Percentiles rank a stretch among this genome's conserved stretches.
phyloP scores from a whole-genome alignment of 208 protist genomes.

The Crithidia brevicula region DNA sequence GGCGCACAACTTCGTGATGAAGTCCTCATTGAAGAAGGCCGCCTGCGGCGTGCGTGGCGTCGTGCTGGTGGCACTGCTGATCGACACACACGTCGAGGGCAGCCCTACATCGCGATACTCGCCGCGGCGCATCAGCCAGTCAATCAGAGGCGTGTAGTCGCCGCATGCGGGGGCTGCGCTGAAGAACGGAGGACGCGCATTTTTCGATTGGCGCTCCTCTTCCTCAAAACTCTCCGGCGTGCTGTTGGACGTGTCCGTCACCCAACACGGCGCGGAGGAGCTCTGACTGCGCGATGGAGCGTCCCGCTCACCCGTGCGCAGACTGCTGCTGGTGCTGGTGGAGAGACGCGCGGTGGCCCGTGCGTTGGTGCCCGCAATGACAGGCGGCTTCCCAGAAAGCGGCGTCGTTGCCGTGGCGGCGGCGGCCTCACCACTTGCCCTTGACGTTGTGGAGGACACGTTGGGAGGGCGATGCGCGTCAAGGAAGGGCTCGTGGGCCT shows the following conservation, averaged over 20 bases:
- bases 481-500: slow-evolving; percentile 13
- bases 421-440: not conserved
- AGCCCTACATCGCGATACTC: slow-evolving; percentile 16
- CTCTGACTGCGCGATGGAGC: slow-evolving; percentile 9
- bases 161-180: slow-evolving; percentile 20
- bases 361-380: slow-evolving; percentile 6
- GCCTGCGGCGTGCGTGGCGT: slow-evolving; percentile 9
- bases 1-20: slow-evolving; percentile 43
- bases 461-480: not conserved
- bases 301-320: not conserved
- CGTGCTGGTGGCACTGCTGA: not conserved
- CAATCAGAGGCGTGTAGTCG: slow-evolving; percentile 37
- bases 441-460: not conserved
- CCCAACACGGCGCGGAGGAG: slow-evolving; percentile 16
- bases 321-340: slow-evolving; percentile 6
- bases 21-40: slow-evolving; percentile 32
- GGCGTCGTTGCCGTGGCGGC: not conserved
- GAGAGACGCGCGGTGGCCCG: slow-evolving; percentile 10
- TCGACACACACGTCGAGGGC: not conserved
- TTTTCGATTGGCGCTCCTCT: slow-evolving; percentile 14
- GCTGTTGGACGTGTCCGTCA: slow-evolving; percentile 12
- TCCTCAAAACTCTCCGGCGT: slow-evolving; percentile 9
- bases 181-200: slow-evolving; percentile 17
- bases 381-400: not conserved
- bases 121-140: slow-evolving; percentile 32